Evolutionary conservation across 164 flowering plant species (phyloP).

Genomic region (Kalanchoe fedtschenkoi): DNA sequence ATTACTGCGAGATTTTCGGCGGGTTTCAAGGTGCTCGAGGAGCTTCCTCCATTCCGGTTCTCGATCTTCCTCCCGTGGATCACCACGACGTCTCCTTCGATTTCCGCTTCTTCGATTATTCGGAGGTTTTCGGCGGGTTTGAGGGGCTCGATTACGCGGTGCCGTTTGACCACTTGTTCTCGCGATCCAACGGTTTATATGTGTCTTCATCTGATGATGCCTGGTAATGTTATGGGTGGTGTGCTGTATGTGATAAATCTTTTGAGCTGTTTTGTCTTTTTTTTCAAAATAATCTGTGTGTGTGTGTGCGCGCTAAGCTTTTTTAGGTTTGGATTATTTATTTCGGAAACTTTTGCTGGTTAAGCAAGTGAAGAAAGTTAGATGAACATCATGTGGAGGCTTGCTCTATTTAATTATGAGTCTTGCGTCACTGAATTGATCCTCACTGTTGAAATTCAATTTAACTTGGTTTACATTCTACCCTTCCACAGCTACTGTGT

Average conservation of each 20-base stretch:
- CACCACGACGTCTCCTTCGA: conserved; percentile 21
- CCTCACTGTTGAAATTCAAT: too few species aligned
- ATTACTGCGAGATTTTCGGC: conserved; percentile 78
- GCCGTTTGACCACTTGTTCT: conserved; percentile 29
- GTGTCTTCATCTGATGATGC: background rate
- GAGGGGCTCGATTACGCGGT: conserved; percentile 25
- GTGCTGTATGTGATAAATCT: too few species aligned
- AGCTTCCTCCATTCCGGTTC: conserved; percentile 50
- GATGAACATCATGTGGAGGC: background rate
- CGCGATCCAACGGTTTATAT: conserved; percentile 14
- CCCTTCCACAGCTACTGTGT: background rate
- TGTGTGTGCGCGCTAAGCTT: too few species aligned
- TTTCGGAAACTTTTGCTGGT: background rate
- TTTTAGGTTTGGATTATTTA: conserved; percentile 1
- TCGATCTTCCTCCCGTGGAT: conserved; percentile 39
- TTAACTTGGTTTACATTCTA: too few species aligned
- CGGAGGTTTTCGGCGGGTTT: conserved; percentile 46
- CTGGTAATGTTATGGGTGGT: background rate
- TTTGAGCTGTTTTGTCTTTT: background rate
- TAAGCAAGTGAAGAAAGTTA: background rate
- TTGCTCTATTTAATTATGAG: background rate
- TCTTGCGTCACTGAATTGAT: too few species aligned
- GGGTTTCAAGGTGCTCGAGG: conserved; percentile 37
- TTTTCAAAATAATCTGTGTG: background rate
- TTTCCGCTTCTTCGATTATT: conserved; percentile 34